Base-by-base conservation (phyloP, 441 rosid genomes). In the Pelargonium australe region DNA sequence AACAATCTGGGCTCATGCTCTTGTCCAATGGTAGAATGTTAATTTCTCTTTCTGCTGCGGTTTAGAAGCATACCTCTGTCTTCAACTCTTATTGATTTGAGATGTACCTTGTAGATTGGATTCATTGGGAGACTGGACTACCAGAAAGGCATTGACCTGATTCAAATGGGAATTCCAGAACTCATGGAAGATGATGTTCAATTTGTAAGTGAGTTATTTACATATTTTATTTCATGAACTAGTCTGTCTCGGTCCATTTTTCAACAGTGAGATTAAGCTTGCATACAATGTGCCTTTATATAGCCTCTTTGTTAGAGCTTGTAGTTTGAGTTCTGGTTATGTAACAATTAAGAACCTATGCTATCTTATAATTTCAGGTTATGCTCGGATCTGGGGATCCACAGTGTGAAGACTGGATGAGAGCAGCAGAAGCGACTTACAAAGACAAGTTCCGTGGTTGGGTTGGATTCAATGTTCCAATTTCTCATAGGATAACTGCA, bases 81-180 rank as follows among this genome's bases (percentile, higher is more conserved):
- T 66, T 70, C 60, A 23, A 31, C 63, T 57, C 5, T 43, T 72
- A 31, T 74, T 76, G 47, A 60, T 69, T 73, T 43, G 65, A 67
- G 43, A 69, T 73, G 65, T 55, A 79, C 37, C 69, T 75, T 77
- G 72, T 76, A 94, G 98, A 84, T 94, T 81, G 97, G 99, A 68
- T 94, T 94, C 77, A 89, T 91, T 55, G 97, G 99, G 78, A 89
- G 97, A 79, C 76, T 94, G 80, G 97, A 90, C 84, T 84, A 91
- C 81, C 99, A 94, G 80, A 94, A 91, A 76, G 99, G 99, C 70
- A 89, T 94, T 11, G 99, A 94, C 81, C 72, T 91, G 67, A 94
- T 94, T 66, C 86, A 77, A 23, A 78, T 66, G 51, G 95, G 87
- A 51, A 80, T 72, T 76, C 88, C 89, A 68, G 91, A 91, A 74